Evolutionary conservation across 331 rosid genomes (phyloP).

Genomic region (Pyracantha coccinea): DNA sequence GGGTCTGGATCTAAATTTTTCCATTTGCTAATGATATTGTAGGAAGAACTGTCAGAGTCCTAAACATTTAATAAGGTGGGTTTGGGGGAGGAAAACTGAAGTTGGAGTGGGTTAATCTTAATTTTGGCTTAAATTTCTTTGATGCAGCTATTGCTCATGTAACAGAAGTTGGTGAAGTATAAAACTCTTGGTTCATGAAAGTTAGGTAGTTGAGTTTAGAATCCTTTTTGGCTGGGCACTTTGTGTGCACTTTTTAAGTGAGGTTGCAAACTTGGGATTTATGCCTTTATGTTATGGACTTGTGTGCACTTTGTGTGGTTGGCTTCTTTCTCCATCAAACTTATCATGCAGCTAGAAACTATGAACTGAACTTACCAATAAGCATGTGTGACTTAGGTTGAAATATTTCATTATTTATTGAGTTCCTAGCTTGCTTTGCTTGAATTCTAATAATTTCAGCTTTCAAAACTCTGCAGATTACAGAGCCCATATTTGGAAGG

Average conservation of each 20-base stretch:
- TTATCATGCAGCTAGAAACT: neutral
- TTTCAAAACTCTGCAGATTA: conserved; percentile 33
- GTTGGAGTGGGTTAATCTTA: neutral
- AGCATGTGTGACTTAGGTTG: neutral
- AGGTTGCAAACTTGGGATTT: neutral
- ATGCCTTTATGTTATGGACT: neutral
- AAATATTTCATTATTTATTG: neutral
- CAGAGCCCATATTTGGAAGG: conserved; percentile 65
- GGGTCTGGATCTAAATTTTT: neutral
- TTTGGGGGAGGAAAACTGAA: neutral
- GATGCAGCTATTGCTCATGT: neutral
- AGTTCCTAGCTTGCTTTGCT: neutral
- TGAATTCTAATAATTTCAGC: conserved; percentile 13
- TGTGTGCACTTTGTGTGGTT: neutral
- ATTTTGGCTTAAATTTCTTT: neutral
- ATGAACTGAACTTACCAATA: neutral
- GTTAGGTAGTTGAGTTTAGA: neutral
- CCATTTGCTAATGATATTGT: neutral
- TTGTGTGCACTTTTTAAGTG: no score
- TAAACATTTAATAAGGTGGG: neutral
- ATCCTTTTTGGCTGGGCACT: neutral
- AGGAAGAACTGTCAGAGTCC: neutral
- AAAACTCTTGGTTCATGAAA: neutral
- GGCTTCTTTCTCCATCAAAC: neutral
- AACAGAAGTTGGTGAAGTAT: neutral